Percentiles rank a stretch among this genome's conserved stretches.
These are phyloP conservation scores for Macadamia integrifolia DNA, from an alignment of 164 flowering plant genomes.

Conservation along the genomic window DNA sequence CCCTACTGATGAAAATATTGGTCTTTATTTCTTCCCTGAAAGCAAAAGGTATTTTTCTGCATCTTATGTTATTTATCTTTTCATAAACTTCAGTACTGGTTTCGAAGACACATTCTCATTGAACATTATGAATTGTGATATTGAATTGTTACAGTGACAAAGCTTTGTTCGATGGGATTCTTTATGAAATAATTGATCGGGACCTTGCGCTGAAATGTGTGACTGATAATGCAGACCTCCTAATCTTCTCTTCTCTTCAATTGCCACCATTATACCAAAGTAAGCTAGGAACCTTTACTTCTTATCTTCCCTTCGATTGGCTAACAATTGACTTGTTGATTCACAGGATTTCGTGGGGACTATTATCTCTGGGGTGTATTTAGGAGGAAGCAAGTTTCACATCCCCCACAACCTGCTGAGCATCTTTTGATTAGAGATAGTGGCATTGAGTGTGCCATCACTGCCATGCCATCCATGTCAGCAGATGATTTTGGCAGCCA, in stretches of 20 bases:
- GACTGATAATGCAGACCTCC: constrained; percentile 22
- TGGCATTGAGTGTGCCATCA: neutral
- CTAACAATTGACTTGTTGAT: neutral
- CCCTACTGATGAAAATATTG: constrained; percentile 43
- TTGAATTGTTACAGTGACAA: constrained; percentile 16
- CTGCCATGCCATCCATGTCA: neutral
- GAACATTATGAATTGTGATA: neutral
- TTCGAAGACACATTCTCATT: neutral
- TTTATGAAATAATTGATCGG: constrained; percentile 15
- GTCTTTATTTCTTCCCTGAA: constrained; percentile 52
- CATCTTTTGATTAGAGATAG: neutral
- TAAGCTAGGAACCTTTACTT: constrained; percentile 17
- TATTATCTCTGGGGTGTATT: constrained; percentile 38
- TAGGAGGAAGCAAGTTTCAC: constrained; percentile 11
- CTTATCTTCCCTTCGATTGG: neutral
- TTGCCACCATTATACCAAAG: constrained; percentile 26
- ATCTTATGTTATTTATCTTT: neutral
- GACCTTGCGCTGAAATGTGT: constrained; percentile 20
- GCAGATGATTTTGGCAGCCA: neutral
- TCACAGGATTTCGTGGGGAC: constrained; percentile 26
- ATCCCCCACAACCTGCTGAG: neutral
- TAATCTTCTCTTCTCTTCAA: constrained; percentile 27
- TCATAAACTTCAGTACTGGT: neutral
- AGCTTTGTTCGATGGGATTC: constrained; percentile 6
- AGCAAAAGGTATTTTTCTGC: constrained; percentile 26